A percentile compares a stretch with the other conserved stretches of the same genome.
Conservation (phyloP, 1,284 basidiomycete genomes). For the Phylloporus sp. region DNA sequence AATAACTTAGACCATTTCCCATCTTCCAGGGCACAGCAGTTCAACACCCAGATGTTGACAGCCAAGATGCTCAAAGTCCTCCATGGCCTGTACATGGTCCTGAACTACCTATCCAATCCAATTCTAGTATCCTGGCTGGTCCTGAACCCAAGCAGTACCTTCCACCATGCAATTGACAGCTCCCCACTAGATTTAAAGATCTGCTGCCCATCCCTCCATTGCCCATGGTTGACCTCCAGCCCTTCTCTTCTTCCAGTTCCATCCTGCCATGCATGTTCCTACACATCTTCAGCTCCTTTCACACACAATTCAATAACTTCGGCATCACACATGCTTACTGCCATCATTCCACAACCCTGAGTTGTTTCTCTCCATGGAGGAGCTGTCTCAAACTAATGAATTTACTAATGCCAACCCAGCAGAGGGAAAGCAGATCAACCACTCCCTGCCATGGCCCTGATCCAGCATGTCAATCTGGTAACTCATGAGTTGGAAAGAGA, state of each 20-base stretch:
- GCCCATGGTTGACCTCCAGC: background rate
- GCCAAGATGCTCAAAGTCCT: no score
- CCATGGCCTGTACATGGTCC: background rate
- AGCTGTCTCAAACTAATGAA: background rate
- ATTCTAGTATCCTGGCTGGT: background rate
- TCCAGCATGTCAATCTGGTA: background rate
- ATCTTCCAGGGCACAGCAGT: no score
- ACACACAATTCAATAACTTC: constrained; percentile 5
- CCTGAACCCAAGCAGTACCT: background rate
- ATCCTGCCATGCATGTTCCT: background rate
- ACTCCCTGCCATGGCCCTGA: constrained; percentile 7
- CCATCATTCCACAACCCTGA: constrained; percentile 2
- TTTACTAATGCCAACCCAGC: background rate
- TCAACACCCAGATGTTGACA: no score
- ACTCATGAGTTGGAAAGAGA: constrained; percentile 5
- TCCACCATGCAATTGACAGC: background rate
- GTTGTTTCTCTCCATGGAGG: background rate
- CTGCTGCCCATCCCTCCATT: constrained; percentile 1
- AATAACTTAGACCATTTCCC: no score
- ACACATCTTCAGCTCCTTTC: constrained; percentile 2
- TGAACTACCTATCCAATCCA: background rate
- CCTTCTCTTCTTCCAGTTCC: background rate
- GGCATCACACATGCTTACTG: background rate
- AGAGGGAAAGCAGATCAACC: background rate
- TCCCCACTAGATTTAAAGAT: constrained; percentile 4